Base-by-base conservation (phyloP, 2,329 filamentous ascomycete species). In the Diplodia intermedia region DNA sequence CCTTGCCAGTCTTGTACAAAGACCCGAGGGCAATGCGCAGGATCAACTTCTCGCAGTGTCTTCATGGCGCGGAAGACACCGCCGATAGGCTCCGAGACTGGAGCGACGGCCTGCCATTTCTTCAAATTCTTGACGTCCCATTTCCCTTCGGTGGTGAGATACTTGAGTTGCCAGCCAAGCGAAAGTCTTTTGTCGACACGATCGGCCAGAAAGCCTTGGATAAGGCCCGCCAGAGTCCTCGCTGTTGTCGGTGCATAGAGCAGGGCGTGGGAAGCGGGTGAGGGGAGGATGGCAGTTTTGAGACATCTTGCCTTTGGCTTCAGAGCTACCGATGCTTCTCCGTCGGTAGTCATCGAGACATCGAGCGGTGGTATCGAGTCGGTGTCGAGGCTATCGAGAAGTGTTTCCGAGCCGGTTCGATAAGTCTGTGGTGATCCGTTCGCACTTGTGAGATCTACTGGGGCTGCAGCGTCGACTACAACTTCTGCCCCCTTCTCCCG, bases 51-150 rank as follows among this genome's bases (percentile, higher is more conserved):
- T 40, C 94, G 88, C 23, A 98, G 85, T 0, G 95, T 98, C 80
- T 98, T 97, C 86, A 97, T 91, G 2, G 93, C 94, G 31, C 92
- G 89, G 76, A 97, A 97, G 4, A 93, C 83, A 15, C 88, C 88
- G 0, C 86, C 91, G 69, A 98, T 95, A 3, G 90, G 89, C 1
- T 86, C 85, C 0, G 92, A 96, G 1, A 97, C 91, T 0, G 93
- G 91, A 1, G 83, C 80, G 0, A 96, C 91, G 20, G 88, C 88
- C 77, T 92, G 87, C 94, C 94, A 98, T 76, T 98, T 98, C 69
- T 87, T 89, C 12, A 97, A 84, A 75, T 98, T 98, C 81, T 98
- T 98, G 72, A 98, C 93, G 75, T 97, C 94, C 94, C 94, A 98
- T 81, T 98, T 98, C 3, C 94, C 94, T 72, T 93, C 91, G 1